A percentile compares a stretch with the other conserved stretches of the same genome.
Conservation (phyloP, 148 eudicot species). For the Camellia lanceoleosa region DNA sequence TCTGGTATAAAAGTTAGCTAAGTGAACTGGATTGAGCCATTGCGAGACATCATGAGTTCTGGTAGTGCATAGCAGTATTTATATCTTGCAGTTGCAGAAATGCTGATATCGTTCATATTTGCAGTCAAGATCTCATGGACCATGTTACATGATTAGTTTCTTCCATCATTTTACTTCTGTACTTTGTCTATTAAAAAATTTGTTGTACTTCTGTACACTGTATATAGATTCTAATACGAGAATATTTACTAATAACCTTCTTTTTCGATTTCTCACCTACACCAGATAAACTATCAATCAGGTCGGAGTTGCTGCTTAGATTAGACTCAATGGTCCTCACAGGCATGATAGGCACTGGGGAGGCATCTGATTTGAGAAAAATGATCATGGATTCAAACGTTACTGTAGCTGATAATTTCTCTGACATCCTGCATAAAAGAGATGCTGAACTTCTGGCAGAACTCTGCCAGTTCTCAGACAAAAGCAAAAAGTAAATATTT, state of each 20-base stretch:
- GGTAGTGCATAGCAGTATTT: background rate
- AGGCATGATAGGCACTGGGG: constrained; percentile 45
- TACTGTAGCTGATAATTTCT: constrained; percentile 36
- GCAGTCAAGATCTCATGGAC: background rate
- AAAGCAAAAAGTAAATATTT: constrained; percentile 37
- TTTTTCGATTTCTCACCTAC: background rate
- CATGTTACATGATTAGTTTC: constrained; percentile 1
- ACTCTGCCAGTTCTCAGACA: constrained; percentile 38
- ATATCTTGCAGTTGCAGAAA: background rate
- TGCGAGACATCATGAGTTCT: background rate
- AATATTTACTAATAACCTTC: background rate
- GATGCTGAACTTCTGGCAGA: constrained; percentile 55
- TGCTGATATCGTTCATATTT: background rate
- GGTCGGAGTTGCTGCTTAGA: constrained; percentile 55
- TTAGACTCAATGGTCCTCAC: constrained; percentile 65
- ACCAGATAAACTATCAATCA: constrained; percentile 40
- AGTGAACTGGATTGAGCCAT: background rate
- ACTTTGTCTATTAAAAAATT: background rate
- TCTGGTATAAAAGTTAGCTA: background rate
- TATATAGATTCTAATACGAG: background rate
- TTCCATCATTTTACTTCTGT: background rate
- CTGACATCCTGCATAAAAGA: constrained; percentile 34
- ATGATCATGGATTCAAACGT: constrained; percentile 36
- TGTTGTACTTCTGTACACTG: background rate
- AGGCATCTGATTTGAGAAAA: constrained; percentile 55